These are phyloP conservation scores for Spathaspora hagerdaliae DNA, from an alignment of 805 yeast species.

Conservation along the genomic window DNA sequence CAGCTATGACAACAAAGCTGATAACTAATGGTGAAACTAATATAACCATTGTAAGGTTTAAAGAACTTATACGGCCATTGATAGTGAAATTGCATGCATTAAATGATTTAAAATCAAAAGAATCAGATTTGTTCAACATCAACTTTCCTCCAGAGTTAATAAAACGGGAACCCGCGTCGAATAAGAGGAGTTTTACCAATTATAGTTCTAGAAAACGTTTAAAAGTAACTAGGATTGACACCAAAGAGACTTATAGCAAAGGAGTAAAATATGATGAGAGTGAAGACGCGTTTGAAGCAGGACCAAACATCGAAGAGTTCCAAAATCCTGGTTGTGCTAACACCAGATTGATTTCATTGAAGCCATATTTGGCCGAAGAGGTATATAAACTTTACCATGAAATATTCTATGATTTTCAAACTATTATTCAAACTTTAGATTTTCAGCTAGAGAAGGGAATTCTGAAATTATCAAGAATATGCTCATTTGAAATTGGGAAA, in stretches of 20 bases:
- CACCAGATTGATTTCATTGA: slow-evolving; percentile 19
- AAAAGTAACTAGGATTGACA: too few relatives aligned
- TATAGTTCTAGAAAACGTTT: too few relatives aligned
- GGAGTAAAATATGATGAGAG: not conserved
- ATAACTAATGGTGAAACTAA: too few relatives aligned
- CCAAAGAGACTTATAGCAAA: too few relatives aligned
- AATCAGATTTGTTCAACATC: slow-evolving; percentile 19
- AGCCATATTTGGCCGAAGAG: slow-evolving; percentile 24
- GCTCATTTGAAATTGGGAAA: slow-evolving; percentile 26
- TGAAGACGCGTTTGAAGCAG: not conserved
- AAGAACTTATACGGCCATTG: slow-evolving; percentile 33
- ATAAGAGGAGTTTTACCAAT: too few relatives aligned
- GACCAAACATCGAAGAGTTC: not conserved
- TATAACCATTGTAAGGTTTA: slow-evolving; percentile 14
- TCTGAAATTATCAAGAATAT: slow-evolving; percentile 17
- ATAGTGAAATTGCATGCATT: slow-evolving; percentile 32
- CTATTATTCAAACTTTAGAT: slow-evolving; percentile 14
- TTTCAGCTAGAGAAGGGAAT: not conserved
- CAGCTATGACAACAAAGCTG: too few relatives aligned
- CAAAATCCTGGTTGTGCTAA: not conserved
- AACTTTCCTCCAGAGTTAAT: slow-evolving; percentile 1
- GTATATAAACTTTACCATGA: slow-evolving; percentile 26
- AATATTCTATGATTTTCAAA: slow-evolving; percentile 26
- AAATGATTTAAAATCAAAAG: slow-evolving; percentile 22
- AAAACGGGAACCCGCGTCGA: too few relatives aligned